A percentile compares a stretch with the other conserved stretches of the same genome.
phyloP scores from a whole-genome alignment of 352 stramenopile species.

The Blastocystis sp. region DNA sequence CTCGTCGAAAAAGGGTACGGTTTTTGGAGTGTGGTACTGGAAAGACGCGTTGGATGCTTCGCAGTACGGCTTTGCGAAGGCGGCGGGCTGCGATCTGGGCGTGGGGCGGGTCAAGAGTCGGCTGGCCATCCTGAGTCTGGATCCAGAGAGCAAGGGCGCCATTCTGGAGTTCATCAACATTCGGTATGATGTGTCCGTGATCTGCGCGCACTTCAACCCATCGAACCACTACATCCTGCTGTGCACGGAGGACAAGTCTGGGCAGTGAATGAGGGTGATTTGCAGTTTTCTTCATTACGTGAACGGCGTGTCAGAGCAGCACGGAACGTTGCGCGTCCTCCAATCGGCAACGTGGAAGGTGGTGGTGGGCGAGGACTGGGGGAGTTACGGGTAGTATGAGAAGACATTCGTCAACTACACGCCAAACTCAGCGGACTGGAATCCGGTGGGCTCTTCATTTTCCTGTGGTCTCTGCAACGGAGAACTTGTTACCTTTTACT shows the following conservation, averaged over 20 bases:
- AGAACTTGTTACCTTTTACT: slow-evolving; percentile 31
- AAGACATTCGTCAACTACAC: neutral
- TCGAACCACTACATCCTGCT: slow-evolving; percentile 55
- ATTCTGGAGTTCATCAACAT: slow-evolving; percentile 64
- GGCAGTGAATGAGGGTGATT: neutral
- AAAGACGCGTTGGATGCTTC: slow-evolving; percentile 2
- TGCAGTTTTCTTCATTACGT: slow-evolving; percentile 6
- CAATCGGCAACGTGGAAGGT: slow-evolving; percentile 41
- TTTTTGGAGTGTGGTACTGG: neutral
- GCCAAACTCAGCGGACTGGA: slow-evolving; percentile 10
- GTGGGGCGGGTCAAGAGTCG: slow-evolving; percentile 20
- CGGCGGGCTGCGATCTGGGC: slow-evolving; percentile 41
- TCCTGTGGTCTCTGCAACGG: slow-evolving; percentile 42
- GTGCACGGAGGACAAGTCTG: slow-evolving; percentile 14
- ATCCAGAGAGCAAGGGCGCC: slow-evolving; percentile 44
- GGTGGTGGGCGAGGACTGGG: neutral
- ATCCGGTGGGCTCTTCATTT: slow-evolving; percentile 21
- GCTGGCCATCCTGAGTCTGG: slow-evolving; percentile 35
- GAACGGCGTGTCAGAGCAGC: neutral
- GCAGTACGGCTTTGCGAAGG: slow-evolving; percentile 12
- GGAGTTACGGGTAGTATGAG: slow-evolving; percentile 1
- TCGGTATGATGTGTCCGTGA: slow-evolving; percentile 36
- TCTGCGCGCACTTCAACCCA: neutral
- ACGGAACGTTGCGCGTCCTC: neutral
- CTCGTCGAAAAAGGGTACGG: slow-evolving; percentile 19